These are phyloP conservation scores for Ophioceras dolichostomum DNA, from an alignment of 2,329 filamentous ascomycete genomes.

Conservation along the genomic window DNA sequence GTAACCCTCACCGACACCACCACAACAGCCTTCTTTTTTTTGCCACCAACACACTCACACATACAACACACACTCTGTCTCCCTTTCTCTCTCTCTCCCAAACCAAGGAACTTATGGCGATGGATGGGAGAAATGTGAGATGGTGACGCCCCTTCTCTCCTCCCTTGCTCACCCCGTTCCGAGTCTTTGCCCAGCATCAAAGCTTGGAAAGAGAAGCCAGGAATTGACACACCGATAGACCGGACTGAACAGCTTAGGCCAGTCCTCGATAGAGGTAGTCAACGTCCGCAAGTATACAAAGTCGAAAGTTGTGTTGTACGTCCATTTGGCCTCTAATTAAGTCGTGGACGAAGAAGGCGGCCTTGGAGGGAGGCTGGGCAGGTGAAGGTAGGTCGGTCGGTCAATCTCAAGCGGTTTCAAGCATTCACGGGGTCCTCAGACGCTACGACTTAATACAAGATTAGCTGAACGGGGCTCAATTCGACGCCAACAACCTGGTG, in stretches of 20 bases:
- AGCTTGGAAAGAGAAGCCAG: neutral
- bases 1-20: too few species aligned
- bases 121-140: neutral
- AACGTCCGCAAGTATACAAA: conserved; percentile 9
- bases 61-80: too few species aligned
- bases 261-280: conserved; percentile 8
- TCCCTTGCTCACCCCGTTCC: neutral
- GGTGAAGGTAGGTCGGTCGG: neutral
- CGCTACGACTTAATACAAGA: conserved; percentile 1
- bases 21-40: too few species aligned
- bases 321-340: conserved; percentile 10
- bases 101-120: neutral
- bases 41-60: too few species aligned
- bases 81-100: neutral
- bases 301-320: conserved; percentile 7
- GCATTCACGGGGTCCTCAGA: too few species aligned
- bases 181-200: neutral
- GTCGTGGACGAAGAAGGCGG: conserved; percentile 11
- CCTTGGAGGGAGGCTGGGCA: conserved; percentile 7
- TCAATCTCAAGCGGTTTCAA: neutral
- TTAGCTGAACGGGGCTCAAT: conserved; percentile 10
- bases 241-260: conserved; percentile 9
- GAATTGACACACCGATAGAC: conserved; percentile 7
- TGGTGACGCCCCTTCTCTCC: too few species aligned
- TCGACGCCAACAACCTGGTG: conserved; percentile 11